These are phyloP conservation scores for Cystobasidium tubakii DNA, from an alignment of 768 basidiomycete genomes.

Conservation along the genomic window DNA sequence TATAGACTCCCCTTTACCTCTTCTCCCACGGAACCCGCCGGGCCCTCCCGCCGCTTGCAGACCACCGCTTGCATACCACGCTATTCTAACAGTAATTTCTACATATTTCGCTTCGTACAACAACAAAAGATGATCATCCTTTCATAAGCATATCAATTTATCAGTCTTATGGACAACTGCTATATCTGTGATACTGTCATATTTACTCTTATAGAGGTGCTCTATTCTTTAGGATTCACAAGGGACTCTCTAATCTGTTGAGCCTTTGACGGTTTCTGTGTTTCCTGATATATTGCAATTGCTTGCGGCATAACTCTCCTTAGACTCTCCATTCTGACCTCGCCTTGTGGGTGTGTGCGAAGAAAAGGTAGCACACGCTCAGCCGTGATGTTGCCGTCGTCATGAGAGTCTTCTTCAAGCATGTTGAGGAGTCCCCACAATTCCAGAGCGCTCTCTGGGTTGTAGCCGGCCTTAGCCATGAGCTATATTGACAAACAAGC, in stretches of 20 bases:
- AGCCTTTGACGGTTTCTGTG: constrained; percentile 23
- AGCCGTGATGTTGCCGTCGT: constrained; percentile 45
- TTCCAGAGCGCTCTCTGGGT: constrained; percentile 51
- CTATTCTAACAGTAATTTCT: no score
- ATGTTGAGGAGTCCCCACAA: constrained; percentile 53
- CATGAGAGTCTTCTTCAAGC: constrained; percentile 51
- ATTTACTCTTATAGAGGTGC: no score
- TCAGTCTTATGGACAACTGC: no score
- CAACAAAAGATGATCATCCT: no score
- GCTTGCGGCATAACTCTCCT: constrained; percentile 43
- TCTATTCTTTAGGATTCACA: not conserved
- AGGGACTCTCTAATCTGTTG: constrained; percentile 13
- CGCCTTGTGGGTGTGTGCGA: constrained; percentile 52
- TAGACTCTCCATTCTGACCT: constrained; percentile 47
- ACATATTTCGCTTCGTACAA: no score
- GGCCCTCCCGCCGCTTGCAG: no score
- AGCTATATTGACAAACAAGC: constrained; percentile 44
- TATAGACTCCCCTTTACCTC: no score
- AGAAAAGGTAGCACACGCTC: constrained; percentile 50
- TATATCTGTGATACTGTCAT: no score
- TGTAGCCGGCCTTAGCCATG: constrained; percentile 54
- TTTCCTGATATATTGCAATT: constrained; percentile 42
- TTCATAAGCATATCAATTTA: no score
- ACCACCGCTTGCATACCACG: no score
- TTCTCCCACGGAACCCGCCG: no score